phyloP scores from a whole-genome alignment of 1,139 yeast genomes.

The Hansenula lynferdii region DNA sequence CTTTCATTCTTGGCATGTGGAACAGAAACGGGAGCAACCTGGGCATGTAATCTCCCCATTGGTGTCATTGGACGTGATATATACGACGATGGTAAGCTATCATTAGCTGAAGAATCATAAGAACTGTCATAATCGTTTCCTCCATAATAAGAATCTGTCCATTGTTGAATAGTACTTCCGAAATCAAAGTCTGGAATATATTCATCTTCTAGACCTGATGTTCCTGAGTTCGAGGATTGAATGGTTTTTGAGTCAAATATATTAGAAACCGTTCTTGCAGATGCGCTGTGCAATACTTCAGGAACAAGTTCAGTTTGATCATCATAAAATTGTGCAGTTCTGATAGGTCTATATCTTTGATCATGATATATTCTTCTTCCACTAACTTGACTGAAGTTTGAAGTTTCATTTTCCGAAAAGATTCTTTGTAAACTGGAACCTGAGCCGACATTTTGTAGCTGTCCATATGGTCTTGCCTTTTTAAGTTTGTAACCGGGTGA shows the following conservation, averaged over 20 bases:
- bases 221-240: neutral
- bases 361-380: conserved; percentile 48
- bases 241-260: neutral
- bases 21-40: conserved; percentile 20
- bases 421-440: conserved; percentile 27
- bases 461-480: conserved; percentile 11
- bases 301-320: neutral
- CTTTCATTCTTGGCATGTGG: conserved; percentile 10
- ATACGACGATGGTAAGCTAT: conserved; percentile 8
- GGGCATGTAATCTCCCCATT: conserved; percentile 17
- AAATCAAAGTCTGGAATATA: conserved; percentile 65
- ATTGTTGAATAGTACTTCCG: conserved; percentile 25
- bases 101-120: conserved; percentile 8
- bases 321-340: conserved; percentile 1
- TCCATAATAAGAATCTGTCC: conserved; percentile 18
- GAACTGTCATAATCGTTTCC: conserved; percentile 7
- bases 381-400: conserved; percentile 43
- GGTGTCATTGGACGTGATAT: conserved; percentile 13
- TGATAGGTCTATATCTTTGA: conserved; percentile 36
- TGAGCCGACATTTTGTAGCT: conserved; percentile 10
- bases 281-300: neutral
- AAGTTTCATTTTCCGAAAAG: conserved; percentile 49
- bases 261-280: conserved; percentile 8
- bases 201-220: conserved; percentile 59
- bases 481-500: conserved; percentile 5